Percentiles rank a stretch among this genome's conserved stretches.
These are phyloP conservation scores for Macrolepiota dolichaula DNA, from an alignment of 768 basidiomycete genomes.

Conservation along the genomic window DNA sequence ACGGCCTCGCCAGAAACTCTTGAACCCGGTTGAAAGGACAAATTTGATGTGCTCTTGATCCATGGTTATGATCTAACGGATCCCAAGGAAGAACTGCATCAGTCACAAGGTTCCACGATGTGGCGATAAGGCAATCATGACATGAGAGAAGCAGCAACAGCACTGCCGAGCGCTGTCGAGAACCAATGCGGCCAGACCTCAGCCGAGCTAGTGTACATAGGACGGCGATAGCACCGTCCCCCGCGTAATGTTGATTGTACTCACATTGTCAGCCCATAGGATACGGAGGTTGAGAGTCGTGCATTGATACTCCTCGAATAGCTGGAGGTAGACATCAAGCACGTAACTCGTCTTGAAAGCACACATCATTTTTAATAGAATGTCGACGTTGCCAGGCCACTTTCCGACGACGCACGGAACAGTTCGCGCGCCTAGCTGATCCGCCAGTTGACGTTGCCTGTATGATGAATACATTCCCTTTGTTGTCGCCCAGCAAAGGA, in stretches of 20 bases:
- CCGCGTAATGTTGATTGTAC: conserved; percentile 20
- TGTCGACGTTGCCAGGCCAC: conserved; percentile 79
- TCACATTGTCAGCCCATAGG: conserved; percentile 66
- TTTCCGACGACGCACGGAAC: conserved; percentile 61
- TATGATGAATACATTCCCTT: conserved; percentile 32
- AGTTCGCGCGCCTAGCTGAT: conserved; percentile 43
- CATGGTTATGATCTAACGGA: conserved; percentile 66
- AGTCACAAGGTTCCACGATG: neutral
- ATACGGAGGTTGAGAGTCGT: conserved; percentile 69
- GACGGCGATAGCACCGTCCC: neutral
- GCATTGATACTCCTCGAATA: conserved; percentile 67
- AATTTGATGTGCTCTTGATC: conserved; percentile 68
- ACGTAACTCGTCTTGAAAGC: conserved; percentile 59
- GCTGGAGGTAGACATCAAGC: conserved; percentile 57
- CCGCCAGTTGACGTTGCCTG: conserved; percentile 40
- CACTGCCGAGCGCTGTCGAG: neutral
- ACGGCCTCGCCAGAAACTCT: conserved; percentile 63
- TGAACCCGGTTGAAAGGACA: conserved; percentile 62
- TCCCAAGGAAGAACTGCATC: conserved; percentile 12
- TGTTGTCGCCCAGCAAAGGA: conserved; percentile 35
- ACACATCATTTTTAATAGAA: conserved; percentile 52
- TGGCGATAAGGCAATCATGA: conserved; percentile 8
- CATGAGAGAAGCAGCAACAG: neutral
- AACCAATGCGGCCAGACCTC: neutral
- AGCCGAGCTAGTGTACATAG: too few species aligned